Percentiles rank a stretch among this genome's conserved stretches.
phyloP scores from a whole-genome alignment of 2,329 filamentous ascomycete genomes.

The Aspergillus neoniger region DNA sequence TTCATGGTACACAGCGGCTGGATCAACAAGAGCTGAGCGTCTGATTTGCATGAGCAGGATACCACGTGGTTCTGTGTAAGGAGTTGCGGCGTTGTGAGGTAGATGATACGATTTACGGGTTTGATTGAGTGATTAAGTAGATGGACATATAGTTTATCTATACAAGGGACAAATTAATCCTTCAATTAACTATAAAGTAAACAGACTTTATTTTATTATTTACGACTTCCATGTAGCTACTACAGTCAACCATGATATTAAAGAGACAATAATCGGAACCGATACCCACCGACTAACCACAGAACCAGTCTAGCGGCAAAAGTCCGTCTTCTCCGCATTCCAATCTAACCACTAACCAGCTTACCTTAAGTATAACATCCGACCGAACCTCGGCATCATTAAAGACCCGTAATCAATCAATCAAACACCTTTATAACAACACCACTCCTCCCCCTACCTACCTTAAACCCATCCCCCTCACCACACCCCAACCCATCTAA shows the following conservation, averaged over 20 bases:
- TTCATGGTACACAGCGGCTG: constrained; percentile 93
- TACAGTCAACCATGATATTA: not conserved
- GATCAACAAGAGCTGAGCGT: constrained; percentile 74
- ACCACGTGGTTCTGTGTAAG: constrained; percentile 6
- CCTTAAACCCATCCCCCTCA: not conserved
- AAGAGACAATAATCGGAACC: not conserved
- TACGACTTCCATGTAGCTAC: not conserved
- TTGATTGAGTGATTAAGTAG: not conserved
- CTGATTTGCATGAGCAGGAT: constrained; percentile 2
- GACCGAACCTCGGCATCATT: constrained; percentile 14
- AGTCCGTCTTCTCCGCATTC: constrained; percentile 12
- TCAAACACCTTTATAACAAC: not conserved
- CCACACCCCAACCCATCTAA: not conserved
- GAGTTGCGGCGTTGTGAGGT: constrained; percentile 11
- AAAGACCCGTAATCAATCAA: not conserved
- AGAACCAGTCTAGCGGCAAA: not conserved
- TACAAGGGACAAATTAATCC: not conserved
- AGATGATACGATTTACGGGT: not conserved
- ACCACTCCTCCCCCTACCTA: not conserved
- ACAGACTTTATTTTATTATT: too few species aligned
- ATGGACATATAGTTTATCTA: not conserved
- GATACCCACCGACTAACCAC: not conserved
- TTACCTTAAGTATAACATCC: not conserved
- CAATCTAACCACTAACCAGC: not conserved
- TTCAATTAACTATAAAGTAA: too few species aligned